A percentile compares a stretch with the other conserved stretches of the same genome.
phyloP scores from a whole-genome alignment of 768 basidiomycete species.

The Mrakia frigida region DNA sequence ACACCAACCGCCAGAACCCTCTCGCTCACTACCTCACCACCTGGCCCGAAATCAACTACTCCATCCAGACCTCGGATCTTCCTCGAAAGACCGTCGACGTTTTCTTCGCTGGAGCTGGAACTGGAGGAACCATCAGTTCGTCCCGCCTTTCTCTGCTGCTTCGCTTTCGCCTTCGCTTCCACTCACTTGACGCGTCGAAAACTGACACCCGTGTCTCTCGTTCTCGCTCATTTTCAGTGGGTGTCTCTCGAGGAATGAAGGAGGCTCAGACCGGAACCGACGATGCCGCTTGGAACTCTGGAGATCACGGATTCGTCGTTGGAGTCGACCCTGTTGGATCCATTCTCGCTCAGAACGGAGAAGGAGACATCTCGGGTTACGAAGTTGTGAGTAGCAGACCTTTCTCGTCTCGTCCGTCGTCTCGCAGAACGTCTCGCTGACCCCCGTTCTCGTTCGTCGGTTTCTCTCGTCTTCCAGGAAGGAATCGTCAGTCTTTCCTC shows the following conservation, averaged over 20 bases:
- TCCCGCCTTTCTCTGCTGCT: constrained; percentile 37
- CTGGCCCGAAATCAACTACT: constrained; percentile 83
- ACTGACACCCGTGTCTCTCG: constrained; percentile 18
- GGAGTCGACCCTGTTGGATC: constrained; percentile 78
- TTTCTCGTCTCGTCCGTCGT: not conserved
- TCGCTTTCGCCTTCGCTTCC: too few relatives aligned
- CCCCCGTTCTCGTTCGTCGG: not conserved
- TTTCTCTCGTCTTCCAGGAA: constrained; percentile 48
- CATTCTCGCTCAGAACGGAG: constrained; percentile 22
- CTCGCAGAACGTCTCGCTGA: not conserved
- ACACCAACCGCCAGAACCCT: constrained; percentile 64
- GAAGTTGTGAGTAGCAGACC: constrained; percentile 12
- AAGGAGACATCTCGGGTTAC: constrained; percentile 17
- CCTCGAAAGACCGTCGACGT: constrained; percentile 52
- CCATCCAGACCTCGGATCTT: constrained; percentile 53
- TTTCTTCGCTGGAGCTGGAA: constrained; percentile 81
- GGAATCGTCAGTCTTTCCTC: constrained; percentile 64
- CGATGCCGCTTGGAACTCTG: constrained; percentile 16
- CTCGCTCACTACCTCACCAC: constrained; percentile 86
- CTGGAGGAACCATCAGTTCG: constrained; percentile 93
- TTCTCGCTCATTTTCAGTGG: not conserved
- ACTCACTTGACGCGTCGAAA: constrained; percentile 27
- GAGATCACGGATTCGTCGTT: constrained; percentile 51
- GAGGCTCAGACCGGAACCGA: constrained; percentile 58
- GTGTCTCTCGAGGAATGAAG: constrained; percentile 66